Evolutionary conservation across 2,329 filamentous ascomycete genomes (phyloP).

Genomic region (Endothia cerciana): DNA sequence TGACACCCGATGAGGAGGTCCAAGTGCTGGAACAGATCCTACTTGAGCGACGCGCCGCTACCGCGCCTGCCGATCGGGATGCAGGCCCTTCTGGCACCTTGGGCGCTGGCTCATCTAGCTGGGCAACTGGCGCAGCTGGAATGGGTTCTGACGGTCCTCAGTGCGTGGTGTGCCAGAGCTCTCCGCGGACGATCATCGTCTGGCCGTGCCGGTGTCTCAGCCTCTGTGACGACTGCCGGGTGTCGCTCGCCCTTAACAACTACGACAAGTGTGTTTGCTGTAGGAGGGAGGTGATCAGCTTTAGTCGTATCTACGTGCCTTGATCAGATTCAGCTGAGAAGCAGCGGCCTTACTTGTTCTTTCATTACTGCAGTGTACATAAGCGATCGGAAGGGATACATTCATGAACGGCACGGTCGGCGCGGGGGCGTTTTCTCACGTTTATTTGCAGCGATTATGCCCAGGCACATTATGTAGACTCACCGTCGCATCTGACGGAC

Average conservation of each 20-base stretch:
- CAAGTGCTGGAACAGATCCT: slow-evolving; percentile 64
- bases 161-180: slow-evolving; percentile 90
- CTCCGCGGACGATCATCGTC: slow-evolving; percentile 85
- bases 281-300: slow-evolving; percentile 83
- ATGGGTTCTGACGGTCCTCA: slow-evolving; percentile 74
- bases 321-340: slow-evolving; percentile 37
- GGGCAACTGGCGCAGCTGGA: slow-evolving; percentile 73
- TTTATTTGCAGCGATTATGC: not conserved
- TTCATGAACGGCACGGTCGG: slow-evolving; percentile 25
- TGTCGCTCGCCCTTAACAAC: slow-evolving; percentile 94
- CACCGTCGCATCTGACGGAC: not conserved
- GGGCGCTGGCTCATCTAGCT: slow-evolving; percentile 45
- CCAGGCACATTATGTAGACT: slow-evolving; percentile 1
- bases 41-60: slow-evolving; percentile 51
- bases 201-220: slow-evolving; percentile 97
- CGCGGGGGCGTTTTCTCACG: slow-evolving; percentile 18
- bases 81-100: slow-evolving; percentile 22
- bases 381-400: slow-evolving; percentile 12
- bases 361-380: slow-evolving; percentile 17
- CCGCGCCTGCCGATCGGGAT: slow-evolving; percentile 30
- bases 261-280: slow-evolving; percentile 97
- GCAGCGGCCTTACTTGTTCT: not conserved
- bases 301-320: slow-evolving; percentile 89
- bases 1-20: slow-evolving; percentile 63
- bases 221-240: slow-evolving; percentile 91